Evolutionary conservation across 2,329 filamentous ascomycete species (phyloP).

Genomic region (Cladophialophora carrionii): DNA sequence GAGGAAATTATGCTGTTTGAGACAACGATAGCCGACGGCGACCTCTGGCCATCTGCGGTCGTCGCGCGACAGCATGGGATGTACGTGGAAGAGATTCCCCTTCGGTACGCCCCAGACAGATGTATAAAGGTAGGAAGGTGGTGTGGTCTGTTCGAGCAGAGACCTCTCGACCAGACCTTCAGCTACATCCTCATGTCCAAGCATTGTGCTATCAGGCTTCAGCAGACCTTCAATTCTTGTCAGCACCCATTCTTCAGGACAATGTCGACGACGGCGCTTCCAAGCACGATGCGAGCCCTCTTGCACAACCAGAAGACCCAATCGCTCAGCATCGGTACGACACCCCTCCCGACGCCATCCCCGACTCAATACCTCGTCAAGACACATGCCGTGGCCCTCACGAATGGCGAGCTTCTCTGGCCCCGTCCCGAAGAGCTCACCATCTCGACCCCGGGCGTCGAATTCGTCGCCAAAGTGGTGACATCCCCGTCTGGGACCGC

Average conservation of each 20-base stretch:
- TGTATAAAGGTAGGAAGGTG: slow-evolving; percentile 2
- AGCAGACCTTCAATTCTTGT: background rate
- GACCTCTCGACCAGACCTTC: background rate
- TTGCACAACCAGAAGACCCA: slow-evolving; percentile 28
- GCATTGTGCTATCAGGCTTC: background rate
- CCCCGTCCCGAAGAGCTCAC: slow-evolving; percentile 39
- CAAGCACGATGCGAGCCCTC: slow-evolving; percentile 31
- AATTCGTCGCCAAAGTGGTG: slow-evolving; percentile 49
- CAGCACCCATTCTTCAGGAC: background rate
- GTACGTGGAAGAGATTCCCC: background rate
- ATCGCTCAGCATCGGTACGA: slow-evolving; percentile 34
- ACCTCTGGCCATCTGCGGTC: background rate
- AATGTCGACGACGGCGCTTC: slow-evolving; percentile 24
- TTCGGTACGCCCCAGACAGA: background rate
- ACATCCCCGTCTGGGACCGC: slow-evolving; percentile 41
- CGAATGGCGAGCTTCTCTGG: slow-evolving; percentile 52
- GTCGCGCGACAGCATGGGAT: background rate
- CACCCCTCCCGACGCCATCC: slow-evolving; percentile 37
- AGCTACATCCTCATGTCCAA: background rate
- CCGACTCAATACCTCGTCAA: slow-evolving; percentile 47
- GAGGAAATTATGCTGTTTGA: background rate
- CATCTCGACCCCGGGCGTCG: slow-evolving; percentile 47
- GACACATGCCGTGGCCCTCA: slow-evolving; percentile 47
- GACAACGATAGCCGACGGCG: background rate
- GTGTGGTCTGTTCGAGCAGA: background rate